phyloP scores from a whole-genome alignment of 1,284 basidiomycete species.

The Irpex rosettiformis region DNA sequence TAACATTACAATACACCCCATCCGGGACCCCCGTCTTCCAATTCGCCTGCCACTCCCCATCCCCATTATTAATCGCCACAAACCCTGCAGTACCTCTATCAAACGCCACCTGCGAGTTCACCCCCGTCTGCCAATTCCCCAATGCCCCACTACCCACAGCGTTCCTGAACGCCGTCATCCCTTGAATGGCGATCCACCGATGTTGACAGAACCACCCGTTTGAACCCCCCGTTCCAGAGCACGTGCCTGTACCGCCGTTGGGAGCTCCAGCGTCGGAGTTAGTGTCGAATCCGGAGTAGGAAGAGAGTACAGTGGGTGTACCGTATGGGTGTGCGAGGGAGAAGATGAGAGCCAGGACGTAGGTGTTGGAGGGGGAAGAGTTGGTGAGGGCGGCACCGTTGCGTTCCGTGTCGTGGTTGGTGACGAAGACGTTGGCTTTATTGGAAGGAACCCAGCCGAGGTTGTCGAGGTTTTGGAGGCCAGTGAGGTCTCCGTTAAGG shows the following conservation, averaged over 20 bases:
- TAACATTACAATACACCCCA: conserved; percentile 63
- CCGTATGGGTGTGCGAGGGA: conserved; percentile 67
- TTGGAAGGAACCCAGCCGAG: conserved; percentile 54
- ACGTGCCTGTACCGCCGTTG: conserved; percentile 46
- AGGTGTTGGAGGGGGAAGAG: conserved; percentile 62
- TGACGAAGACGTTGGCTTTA: conserved; percentile 62
- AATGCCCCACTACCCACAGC: conserved; percentile 47
- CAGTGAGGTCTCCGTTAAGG: conserved; percentile 44
- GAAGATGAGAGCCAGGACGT: conserved; percentile 57
- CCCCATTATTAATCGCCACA: conserved; percentile 63
- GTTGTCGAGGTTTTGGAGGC: conserved; percentile 52
- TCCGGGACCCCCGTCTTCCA: conserved; percentile 55
- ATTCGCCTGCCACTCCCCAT: conserved; percentile 48
- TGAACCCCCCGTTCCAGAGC: conserved; percentile 46
- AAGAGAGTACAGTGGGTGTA: conserved; percentile 60
- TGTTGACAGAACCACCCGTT: conserved; percentile 64
- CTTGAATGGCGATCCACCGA: conserved; percentile 52
- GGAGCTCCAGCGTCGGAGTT: conserved; percentile 50
- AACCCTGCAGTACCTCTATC: conserved; percentile 55
- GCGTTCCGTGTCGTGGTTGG: conserved; percentile 69
- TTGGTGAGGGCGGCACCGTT: conserved; percentile 51
- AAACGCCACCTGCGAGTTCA: conserved; percentile 58
- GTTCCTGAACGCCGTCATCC: conserved; percentile 65
- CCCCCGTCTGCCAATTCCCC: conserved; percentile 54
- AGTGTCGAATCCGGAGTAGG: conserved; percentile 45